Base-by-base conservation (phyloP, 371 early-diverging fungal genomes). In the Polyrhizophydium stewartii region DNA sequence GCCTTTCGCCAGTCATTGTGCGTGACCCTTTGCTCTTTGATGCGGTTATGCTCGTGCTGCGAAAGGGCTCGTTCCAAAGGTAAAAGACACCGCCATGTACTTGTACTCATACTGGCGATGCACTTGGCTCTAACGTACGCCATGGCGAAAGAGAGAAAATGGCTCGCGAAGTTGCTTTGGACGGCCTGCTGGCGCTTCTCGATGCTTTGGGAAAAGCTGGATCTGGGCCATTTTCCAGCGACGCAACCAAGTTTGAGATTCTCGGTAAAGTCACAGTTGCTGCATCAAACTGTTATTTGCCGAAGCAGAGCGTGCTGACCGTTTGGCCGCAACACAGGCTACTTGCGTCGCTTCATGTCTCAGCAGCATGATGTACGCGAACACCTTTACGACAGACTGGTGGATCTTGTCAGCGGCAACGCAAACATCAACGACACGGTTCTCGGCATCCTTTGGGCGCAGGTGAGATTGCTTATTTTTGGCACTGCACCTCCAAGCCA, bases 41-140 rank as follows among this genome's bases (percentile, higher is more conserved):
- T 28, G 28, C 25, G 10, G 28, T 16, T 7, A 47, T 47, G 49
- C 49, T 47, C 7, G 49, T 47, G 22, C 49, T 47, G 3, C 49
- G 49, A 3, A 47, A 47, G 16, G 49, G 49, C 22, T 47, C 49
- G 28, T 47, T 47, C 28, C 49, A 47, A 47, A 47, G 49, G 49
- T 47, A 16, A 43, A 17, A 43, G 16, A 17, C n/a, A n/a, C 16
- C 17, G 16, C n/a, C n/a, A 43, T 17, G 16, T 43, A n/a, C n/a
- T 43, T 43, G 16, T n/a, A 17, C 17, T 43, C 43, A 43, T 16
- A 43, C n/a, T 43, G 16, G n/a, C 43, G 16, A 43, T 43, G 16
- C 43, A 43, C 16, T 43, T 17, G 16, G 16, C 17, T 17, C 43
- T 17, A n/a, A 16, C 16, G 17, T 43, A 43, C n/a, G 16, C 17